Evolutionary conservation across 495 filamentous ascomycete genomes (phyloP).

Genomic region (Penicillium desertorum): DNA sequence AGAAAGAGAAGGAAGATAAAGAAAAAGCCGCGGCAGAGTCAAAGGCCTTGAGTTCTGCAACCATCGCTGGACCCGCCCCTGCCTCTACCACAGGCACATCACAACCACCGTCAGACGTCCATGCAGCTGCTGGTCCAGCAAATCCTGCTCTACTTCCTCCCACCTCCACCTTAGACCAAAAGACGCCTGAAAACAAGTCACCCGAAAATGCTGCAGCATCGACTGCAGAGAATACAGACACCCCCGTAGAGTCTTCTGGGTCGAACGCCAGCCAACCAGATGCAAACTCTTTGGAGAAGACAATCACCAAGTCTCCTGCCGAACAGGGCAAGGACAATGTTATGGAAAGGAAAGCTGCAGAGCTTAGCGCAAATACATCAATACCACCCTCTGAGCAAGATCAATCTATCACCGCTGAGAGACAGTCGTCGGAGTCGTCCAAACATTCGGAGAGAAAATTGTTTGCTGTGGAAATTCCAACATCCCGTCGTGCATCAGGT

Average conservation of each 20-base stretch:
- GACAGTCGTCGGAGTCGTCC: neutral
- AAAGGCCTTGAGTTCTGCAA: slow-evolving; percentile 21
- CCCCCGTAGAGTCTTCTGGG: slow-evolving; percentile 8
- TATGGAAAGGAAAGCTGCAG: neutral
- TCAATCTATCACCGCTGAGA: neutral
- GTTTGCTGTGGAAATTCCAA: slow-evolving; percentile 19
- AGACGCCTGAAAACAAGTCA: neutral
- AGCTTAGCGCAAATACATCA: slow-evolving; percentile 2
- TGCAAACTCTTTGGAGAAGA: neutral
- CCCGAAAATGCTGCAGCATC: neutral
- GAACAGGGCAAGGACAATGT: neutral
- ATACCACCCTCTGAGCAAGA: neutral
- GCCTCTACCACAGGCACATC: neutral
- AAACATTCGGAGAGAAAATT: neutral
- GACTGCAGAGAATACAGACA: neutral
- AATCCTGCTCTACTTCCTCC: slow-evolving; percentile 3
- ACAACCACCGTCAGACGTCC: neutral
- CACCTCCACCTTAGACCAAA: neutral
- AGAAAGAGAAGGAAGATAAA: slow-evolving; percentile 39
- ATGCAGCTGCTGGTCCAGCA: neutral
- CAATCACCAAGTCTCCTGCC: neutral
- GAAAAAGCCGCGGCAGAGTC: slow-evolving; percentile 25
- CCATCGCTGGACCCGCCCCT: slow-evolving; percentile 17
- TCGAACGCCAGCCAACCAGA: slow-evolving; percentile 5
- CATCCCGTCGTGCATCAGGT: slow-evolving; percentile 8